Base-by-base conservation (phyloP, 106 monocot species). In the Narthecium ossifragum region DNA sequence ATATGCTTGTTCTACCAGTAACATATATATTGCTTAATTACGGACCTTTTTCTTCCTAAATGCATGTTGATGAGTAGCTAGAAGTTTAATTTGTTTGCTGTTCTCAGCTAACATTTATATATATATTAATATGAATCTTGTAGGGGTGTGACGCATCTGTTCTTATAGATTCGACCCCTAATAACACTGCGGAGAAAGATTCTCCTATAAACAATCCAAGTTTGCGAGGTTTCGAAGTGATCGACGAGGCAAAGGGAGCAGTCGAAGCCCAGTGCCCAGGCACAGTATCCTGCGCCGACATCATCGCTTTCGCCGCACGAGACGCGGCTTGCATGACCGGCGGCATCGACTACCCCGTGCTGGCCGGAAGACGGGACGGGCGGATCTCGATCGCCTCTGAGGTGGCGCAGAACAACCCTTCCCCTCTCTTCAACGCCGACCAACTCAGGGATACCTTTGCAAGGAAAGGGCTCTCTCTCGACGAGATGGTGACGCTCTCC, bases 81-180 rank as follows among this genome's bases (percentile, higher is more conserved):
- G n/a, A n/a, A n/a, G n/a, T n/a, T n/a, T n/a, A n/a, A n/a, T n/a
- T n/a, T n/a, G n/a, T n/a, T n/a, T n/a, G n/a, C n/a, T n/a, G n/a
- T n/a, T n/a, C n/a, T n/a, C n/a, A n/a, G n/a, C n/a, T n/a, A n/a
- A n/a, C 43, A 2, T 13, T 17, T 43, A 41, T 41, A 41, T 43
- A 43, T 43, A 57, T 13, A 34, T 57, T 29, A 30, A 25, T 56
- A 56, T 12, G 0, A 12, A 26, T 53, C 21, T 4, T 59, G 4
- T 45, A 79, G 78, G 81, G 81, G 1, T 82, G 81, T 29, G 81
- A 82, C 2, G 76, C 45, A 4, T 82, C 81, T 0, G 76, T 82
- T 1, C 68, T 82, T 8, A 31, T 82, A 0, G 72, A 82, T 26
- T 76, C 81, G 0, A 70, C 64, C 0, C 21, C 62, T 7, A 46